Percentiles rank a stretch among this genome's conserved stretches.
phyloP scores from a whole-genome alignment of 1,139 yeast genomes.

The Candida dubliniensis region DNA sequence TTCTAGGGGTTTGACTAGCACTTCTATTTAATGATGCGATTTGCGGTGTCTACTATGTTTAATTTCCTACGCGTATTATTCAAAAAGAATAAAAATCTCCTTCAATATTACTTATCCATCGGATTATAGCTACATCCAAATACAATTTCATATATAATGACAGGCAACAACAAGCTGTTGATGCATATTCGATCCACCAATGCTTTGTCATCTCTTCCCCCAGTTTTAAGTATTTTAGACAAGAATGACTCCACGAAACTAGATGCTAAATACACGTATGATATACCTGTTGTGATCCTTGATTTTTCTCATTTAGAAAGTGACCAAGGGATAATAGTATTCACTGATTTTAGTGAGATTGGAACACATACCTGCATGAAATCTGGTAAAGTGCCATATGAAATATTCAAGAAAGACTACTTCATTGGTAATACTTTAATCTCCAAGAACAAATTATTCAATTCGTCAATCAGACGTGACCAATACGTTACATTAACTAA shows the following conservation, averaged over 20 bases:
- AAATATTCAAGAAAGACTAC: background rate
- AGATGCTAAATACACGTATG: conserved; percentile 2
- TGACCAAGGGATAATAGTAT: conserved; percentile 2
- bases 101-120: too few species aligned
- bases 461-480: background rate
- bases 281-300: conserved; percentile 8
- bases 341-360: conserved; percentile 9
- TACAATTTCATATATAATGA: too few species aligned
- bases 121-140: too few species aligned
- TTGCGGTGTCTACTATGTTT: too few species aligned
- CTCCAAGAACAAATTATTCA: conserved; percentile 1
- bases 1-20: too few species aligned
- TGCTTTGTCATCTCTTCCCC: conserved; percentile 4
- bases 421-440: background rate
- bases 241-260: background rate
- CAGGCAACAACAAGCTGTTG: too few species aligned
- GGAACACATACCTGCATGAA: background rate
- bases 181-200: background rate
- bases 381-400: conserved; percentile 1
- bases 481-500: conserved; percentile 2
- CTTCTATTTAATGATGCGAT: too few species aligned
- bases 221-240: background rate
- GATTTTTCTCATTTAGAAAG: background rate
- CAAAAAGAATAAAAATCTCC: too few species aligned
- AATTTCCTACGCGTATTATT: too few species aligned